These are phyloP conservation scores for Candida ovalis DNA, from an alignment of 805 yeast species.

Conservation along the genomic window DNA sequence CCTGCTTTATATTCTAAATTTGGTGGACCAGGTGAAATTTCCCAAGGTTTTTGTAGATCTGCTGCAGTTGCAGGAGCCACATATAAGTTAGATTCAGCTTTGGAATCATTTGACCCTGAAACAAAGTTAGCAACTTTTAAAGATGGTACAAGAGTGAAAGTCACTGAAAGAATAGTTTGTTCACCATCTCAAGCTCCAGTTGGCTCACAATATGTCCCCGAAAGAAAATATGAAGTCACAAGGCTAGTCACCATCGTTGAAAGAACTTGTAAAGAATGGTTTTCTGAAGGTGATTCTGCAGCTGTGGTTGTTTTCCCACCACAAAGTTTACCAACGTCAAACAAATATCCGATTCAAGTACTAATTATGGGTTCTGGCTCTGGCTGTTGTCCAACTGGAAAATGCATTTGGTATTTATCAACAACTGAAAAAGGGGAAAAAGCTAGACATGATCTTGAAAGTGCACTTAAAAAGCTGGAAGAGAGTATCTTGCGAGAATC, in stretches of 20 bases:
- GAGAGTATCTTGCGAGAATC: slow-evolving; percentile 77
- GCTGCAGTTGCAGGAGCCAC: slow-evolving; percentile 98
- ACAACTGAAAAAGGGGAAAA: slow-evolving; percentile 66
- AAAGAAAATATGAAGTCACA: slow-evolving; percentile 54
- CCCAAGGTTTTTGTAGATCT: slow-evolving; percentile 95
- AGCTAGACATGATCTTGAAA: slow-evolving; percentile 74
- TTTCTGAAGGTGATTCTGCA: slow-evolving; percentile 75
- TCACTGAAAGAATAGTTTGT: slow-evolving; percentile 74
- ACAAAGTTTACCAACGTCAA: slow-evolving; percentile 60
- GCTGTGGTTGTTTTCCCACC: slow-evolving; percentile 94
- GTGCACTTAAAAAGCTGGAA: slow-evolving; percentile 79
- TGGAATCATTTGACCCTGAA: slow-evolving; percentile 61
- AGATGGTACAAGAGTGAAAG: slow-evolving; percentile 72
- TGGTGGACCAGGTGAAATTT: slow-evolving; percentile 94
- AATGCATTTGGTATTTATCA: slow-evolving; percentile 86
- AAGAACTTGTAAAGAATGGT: slow-evolving; percentile 89
- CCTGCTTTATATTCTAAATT: slow-evolving; percentile 89
- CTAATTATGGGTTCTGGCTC: slow-evolving; percentile 83
- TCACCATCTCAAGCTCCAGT: slow-evolving; percentile 65
- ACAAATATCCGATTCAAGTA: slow-evolving; percentile 76
- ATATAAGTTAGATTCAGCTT: slow-evolving; percentile 71
- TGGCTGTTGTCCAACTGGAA: slow-evolving; percentile 83
- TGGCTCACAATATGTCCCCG: slow-evolving; percentile 38
- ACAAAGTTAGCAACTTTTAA: slow-evolving; percentile 64
- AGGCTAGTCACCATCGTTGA: slow-evolving; percentile 80